Evolutionary conservation across 208 protist genomes (phyloP), one percentile per base, ranked within the genome.

Genomic region (Leishmania tropica): DNA sequence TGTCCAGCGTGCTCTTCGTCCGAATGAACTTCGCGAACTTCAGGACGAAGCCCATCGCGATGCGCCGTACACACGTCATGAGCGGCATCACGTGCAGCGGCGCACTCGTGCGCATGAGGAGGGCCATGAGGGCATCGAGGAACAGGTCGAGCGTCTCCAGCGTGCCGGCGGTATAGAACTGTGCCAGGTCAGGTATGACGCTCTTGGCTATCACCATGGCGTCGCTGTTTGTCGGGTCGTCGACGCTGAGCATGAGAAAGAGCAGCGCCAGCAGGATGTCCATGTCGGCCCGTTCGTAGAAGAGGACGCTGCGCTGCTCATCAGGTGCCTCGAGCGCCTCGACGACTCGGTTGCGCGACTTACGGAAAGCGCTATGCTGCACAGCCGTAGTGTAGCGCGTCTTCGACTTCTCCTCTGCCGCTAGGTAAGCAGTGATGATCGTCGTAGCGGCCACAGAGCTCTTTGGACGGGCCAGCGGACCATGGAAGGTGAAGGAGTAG

Each of bases 1-100:
- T 84, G 78, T 96, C 90, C 53, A 96, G 88, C 4, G 92, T 91
- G 64, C 67, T 74, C 68, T 87, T 89, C 35, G 78, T 89, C 13
- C 88, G 84, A 76, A 96, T 90, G 68, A 91, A 93, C 60, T 89
- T 88, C 17, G 95, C 89, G 78, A 96, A 96, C 60, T 90, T 88
- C 1, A 94, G 85, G 53, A 96, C 79, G 79, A 91, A 95, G 24
- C 93, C 91, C 62, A 87, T 94, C 7, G 92, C 90, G 75, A 96
- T 94, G 73, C 95, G 92, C 11, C 93, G 93, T 5, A 93, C 81
- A 58, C 87, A 96, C 21, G 88, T 90, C 92, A 96, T 92, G 53
- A 97, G 83, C 45, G 95, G 93, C 85, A 96, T 92, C 51, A 97
- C 92, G 76, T 97, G 95, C 79, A 95, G 81, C 40, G 95, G 92